phyloP scores from a whole-genome alignment of 2,329 filamentous ascomycete species.

The Botrytis aclada region DNA sequence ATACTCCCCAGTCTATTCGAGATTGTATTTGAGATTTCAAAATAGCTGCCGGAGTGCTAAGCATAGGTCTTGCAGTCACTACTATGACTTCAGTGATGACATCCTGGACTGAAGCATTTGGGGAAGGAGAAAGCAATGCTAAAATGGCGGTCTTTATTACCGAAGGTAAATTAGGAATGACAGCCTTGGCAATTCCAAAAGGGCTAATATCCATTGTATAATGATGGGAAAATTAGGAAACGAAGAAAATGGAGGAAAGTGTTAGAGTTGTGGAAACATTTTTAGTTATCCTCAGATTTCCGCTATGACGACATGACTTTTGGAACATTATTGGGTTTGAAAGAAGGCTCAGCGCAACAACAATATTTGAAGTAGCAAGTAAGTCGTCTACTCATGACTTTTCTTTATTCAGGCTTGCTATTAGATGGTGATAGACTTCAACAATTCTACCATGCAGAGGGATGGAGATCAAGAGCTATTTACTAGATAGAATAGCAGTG shows the following conservation, averaged over 20 bases:
- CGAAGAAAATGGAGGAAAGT: not conserved
- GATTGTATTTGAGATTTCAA: constrained; percentile 61
- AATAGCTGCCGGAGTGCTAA: constrained; percentile 47
- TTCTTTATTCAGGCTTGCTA: not conserved
- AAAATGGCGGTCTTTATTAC: constrained; percentile 59
- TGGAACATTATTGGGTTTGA: not conserved
- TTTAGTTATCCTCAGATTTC: not conserved
- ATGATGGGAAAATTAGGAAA: not conserved
- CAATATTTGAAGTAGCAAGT: not conserved
- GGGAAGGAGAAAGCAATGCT: constrained; percentile 65
- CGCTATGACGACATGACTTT: constrained; percentile 13
- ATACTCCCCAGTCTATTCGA: constrained; percentile 63
- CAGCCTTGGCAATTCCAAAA: constrained; percentile 28
- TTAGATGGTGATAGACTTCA: not conserved
- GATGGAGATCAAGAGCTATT: not conserved
- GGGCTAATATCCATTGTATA: constrained; percentile 28
- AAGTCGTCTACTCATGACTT: not conserved
- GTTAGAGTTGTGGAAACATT: not conserved
- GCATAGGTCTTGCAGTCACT: constrained; percentile 65
- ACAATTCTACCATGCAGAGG: not conserved
- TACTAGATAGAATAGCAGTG: not conserved
- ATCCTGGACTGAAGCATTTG: constrained; percentile 73
- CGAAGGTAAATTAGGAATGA: constrained; percentile 56
- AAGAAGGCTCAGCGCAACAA: not conserved
- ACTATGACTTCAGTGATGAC: constrained; percentile 71